A percentile compares a stretch with the other conserved stretches of the same genome.
These are phyloP conservation scores for Carex myosuroides DNA, from an alignment of 176 grass and related monocot species.

Conservation along the genomic window DNA sequence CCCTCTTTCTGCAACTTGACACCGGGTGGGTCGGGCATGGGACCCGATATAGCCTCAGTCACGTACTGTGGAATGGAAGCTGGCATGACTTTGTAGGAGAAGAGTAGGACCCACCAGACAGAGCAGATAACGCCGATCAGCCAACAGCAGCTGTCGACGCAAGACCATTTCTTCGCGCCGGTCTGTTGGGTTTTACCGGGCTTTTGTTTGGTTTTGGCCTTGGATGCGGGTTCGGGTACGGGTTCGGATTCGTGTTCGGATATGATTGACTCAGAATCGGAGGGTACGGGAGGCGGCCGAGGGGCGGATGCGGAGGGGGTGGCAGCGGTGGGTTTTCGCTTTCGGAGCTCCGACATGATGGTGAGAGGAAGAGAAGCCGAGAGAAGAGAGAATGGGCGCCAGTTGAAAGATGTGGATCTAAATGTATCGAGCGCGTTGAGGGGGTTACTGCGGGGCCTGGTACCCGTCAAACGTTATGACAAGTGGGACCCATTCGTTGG, in stretches of 20 bases:
- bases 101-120: slow-evolving; percentile 77
- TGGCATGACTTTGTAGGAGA: slow-evolving; percentile 94
- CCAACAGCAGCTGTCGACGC: slow-evolving; percentile 92
- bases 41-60: slow-evolving; percentile 77
- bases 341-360: slow-evolving; percentile 21
- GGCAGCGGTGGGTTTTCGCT: slow-evolving; percentile 5
- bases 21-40: slow-evolving; percentile 78
- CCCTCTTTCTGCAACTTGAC: slow-evolving; percentile 95
- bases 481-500: neutral
- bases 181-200: neutral
- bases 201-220: slow-evolving; percentile 14
- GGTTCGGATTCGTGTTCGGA: neutral
- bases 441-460: neutral
- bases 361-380: neutral
- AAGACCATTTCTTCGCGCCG: slow-evolving; percentile 54
- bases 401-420: neutral
- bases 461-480: neutral
- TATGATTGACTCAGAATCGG: slow-evolving; percentile 8
- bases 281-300: neutral
- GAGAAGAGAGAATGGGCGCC: neutral
- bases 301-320: neutral
- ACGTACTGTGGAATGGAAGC: slow-evolving; percentile 95
- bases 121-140: slow-evolving; percentile 69
- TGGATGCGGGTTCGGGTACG: neutral
- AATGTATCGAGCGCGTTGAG: neutral